Evolutionary conservation across 1,139 yeast species (phyloP), one percentile per base, ranked within the genome.

Genomic region (Hyphopichia buzzinii): DNA sequence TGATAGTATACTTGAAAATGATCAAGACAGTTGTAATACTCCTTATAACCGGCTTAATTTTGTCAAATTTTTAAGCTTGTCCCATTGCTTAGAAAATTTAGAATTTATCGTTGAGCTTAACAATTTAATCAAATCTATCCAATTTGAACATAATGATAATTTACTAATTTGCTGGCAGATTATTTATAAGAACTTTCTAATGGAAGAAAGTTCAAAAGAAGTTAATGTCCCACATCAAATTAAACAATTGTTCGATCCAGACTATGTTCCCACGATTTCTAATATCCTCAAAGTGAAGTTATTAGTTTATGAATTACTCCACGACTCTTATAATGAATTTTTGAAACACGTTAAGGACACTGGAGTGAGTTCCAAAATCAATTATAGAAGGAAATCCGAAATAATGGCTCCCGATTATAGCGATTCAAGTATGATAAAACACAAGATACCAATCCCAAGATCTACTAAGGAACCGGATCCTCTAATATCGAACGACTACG

Each of bases 31-130:
- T 23, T 38, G 44, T 22, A 39, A 38, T 10, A 53, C 53, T 7
- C 52, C 53, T 5, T 57, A 53, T 39, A 55, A 49, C 36, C 42
- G 45, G 23, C 34, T 40, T 10, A 51, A 54, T 30, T 67, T 67
- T 39, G 38, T 54, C 19, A 49, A 49, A 34, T 67, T 51, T 40
- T 54, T 67, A 30, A 38, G 47, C 24, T 41, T 49, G 23, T 54
- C 56, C 21, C 72, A 66, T 42, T 64, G 72, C 46, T 46, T 59
- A 30, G 73, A 67, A 39, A 66, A 66, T 46, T 54, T 58, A 33
- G 67, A 64, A 43, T 66, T 63, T 36, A 47, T 66, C 11, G 38
- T 57, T 29, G 66, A 62, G 34, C 49, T 65, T 26, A 59, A 61
- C 41, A 41, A 45, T 13, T 59, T 51, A 31, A 41, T 53, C 28